Evolutionary conservation across 148 eudicot genomes (phyloP), one percentile per base, ranked within the genome.

Genomic region (Cornus kousa): DNA sequence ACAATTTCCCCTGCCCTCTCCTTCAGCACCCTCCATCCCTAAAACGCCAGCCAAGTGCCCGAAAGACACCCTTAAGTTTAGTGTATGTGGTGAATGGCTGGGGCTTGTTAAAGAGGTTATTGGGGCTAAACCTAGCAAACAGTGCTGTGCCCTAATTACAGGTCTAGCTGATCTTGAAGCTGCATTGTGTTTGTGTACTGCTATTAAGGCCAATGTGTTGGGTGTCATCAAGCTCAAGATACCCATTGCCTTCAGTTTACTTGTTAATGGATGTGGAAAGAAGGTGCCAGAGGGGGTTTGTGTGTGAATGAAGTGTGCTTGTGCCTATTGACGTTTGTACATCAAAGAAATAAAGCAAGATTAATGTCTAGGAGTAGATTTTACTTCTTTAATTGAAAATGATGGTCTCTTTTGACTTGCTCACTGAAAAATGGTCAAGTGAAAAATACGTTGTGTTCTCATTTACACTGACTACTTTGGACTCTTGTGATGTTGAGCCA

Each of bases 51-150:
- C 59, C 10, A 89, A 86, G 87, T 94, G 98, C 86, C 98, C 95
- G 0, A 91, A 82, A 82, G 97, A 94, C 57, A 84, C 92, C 59
- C 90, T 94, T 1, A 92, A 92, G 81, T 90, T 91, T 28, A 97
- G 98, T 57, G 95, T 88, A 32, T 94, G 98, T 82, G 89, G 93
- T n/a, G 91, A 93, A 79, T 92, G 95, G 95, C 87, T 89, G 8
- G 97, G 97, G 33, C 64, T 94, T 79, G 93, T 89, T 22, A 88
- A 80, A 53, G 98, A 92, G 81, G 91, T 85, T 0, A 68, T 92
- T 37, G 97, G 98, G 73, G 80, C 92, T 31, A 81, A 86, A 75
- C 97, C 95, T n/a, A 90, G 88, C 68, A 73, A 81, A 19, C 79
- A 89, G 72, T 94, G 98, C 16, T 94, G 98, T 78, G 69, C 80